phyloP scores from a whole-genome alignment of 2,329 filamentous ascomycete species.

The Trichoderma brevicompactum region DNA sequence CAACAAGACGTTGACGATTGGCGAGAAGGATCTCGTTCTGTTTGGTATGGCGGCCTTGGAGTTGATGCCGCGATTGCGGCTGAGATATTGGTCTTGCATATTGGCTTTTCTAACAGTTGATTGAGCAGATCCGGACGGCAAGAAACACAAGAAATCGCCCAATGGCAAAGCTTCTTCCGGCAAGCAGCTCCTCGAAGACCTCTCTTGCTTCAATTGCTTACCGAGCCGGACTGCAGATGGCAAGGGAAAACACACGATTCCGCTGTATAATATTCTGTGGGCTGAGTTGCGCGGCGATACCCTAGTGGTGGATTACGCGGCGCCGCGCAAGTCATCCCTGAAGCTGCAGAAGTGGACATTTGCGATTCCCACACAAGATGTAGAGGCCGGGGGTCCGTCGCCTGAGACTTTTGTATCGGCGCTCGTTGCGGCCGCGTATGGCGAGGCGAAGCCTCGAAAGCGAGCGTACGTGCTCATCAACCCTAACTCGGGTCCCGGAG shows the following conservation, averaged over 20 bases:
- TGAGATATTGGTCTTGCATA: background rate
- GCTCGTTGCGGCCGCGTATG: constrained; percentile 73
- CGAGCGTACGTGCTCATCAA: constrained; percentile 89
- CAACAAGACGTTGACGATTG: constrained; percentile 42
- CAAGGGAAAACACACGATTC: constrained; percentile 54
- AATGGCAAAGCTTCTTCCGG: constrained; percentile 20
- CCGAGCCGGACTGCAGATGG: constrained; percentile 32
- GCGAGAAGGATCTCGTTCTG: constrained; percentile 40
- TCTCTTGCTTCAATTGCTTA: constrained; percentile 25
- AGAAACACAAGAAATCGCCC: constrained; percentile 14
- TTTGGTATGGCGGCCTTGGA: constrained; percentile 40
- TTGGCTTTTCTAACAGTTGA: constrained; percentile 2
- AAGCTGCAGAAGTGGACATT: constrained; percentile 61
- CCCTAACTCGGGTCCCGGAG: constrained; percentile 83
- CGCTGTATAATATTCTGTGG: constrained; percentile 85
- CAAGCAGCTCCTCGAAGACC: constrained; percentile 15
- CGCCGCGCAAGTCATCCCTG: constrained; percentile 63
- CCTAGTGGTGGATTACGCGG: constrained; percentile 75
- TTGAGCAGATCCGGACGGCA: constrained; percentile 24
- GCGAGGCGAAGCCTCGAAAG: constrained; percentile 68
- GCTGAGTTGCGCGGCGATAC: constrained; percentile 65
- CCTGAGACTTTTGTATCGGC: constrained; percentile 65
- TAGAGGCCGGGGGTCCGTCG: constrained; percentile 41
- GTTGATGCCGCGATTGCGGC: background rate
- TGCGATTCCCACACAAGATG: constrained; percentile 46